Conservation (phyloP, 345 rosid genomes). For the Eucalyptus regnans region DNA sequence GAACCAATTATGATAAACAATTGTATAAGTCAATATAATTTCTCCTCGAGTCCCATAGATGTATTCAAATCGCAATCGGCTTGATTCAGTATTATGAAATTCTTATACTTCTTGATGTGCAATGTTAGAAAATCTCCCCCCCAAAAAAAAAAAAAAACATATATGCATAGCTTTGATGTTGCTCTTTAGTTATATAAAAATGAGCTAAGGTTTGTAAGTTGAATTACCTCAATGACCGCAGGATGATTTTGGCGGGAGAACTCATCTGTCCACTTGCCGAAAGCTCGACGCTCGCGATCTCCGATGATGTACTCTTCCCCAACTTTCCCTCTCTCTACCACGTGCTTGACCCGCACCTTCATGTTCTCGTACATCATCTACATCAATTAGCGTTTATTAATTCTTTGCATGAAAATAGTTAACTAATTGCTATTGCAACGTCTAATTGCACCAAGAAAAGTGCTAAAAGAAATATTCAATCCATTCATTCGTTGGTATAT, state of each 20-base stretch:
- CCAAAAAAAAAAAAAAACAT: neutral
- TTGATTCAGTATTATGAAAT: neutral
- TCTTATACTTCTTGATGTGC: neutral
- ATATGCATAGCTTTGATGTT: neutral
- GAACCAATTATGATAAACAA: neutral
- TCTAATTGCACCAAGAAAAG: neutral
- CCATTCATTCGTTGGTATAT: neutral
- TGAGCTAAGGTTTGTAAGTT: too few relatives aligned
- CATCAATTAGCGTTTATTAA: too few relatives aligned
- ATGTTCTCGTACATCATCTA: constrained; percentile 49
- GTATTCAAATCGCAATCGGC: neutral
- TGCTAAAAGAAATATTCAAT: neutral
- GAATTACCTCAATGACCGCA: constrained; percentile 42
- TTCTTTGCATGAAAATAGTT: neutral
- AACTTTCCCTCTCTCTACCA: constrained; percentile 28
- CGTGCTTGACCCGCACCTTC: constrained; percentile 39
- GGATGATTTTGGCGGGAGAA: constrained; percentile 56
- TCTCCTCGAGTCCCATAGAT: neutral
- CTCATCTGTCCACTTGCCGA: constrained; percentile 22
- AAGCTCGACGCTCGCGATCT: constrained; percentile 6
- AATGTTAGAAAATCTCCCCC: neutral
- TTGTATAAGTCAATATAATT: neutral
- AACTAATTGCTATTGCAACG: neutral
- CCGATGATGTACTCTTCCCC: constrained; percentile 3
- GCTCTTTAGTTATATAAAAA: neutral